Base-by-base conservation (phyloP, 805 yeast species). In the Yarrowia sp. region DNA sequence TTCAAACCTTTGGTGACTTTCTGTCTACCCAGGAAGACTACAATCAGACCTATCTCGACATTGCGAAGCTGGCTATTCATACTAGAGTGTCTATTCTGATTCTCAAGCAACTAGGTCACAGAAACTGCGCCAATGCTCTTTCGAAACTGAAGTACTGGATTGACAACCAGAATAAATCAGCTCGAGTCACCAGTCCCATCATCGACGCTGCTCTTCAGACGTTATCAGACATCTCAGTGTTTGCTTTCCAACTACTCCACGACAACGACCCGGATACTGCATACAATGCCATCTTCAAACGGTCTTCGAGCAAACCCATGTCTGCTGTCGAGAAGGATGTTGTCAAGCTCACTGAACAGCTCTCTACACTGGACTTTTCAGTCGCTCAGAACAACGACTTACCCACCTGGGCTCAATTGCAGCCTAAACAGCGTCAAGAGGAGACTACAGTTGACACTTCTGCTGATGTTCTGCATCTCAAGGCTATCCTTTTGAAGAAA, bases 321-420 rank as follows among this genome's bases (percentile, higher is more conserved):
- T n/a, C 64, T 6, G 64, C 64, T 12, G 40, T 58, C 3, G 64
- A 58, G 17, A 58, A 43, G 50, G 64, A 42, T 1, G 17, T 58
- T 7, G 4, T 33, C 14, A 42, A 43, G 14, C 64, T 58, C 19
- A 58, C 50, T 3, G 64, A 58, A 17, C 46, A 58, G 40, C 40
- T 58, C 6, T 30, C 50, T 5, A 58, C 64, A 1, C 13, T 58
- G 15, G 64, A 58, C 40, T 33, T 58, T 9, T 58, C 64, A 0
- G 64, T 58, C 19, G 4, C 33, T 0, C 36, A 46, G 3, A 58
- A 58, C 33, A 19, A 58, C 33, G 64, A 58, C n/a, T 42, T 58
- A 13, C 64, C 64, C 8, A 58, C 64, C 10, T 58, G 64, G 64
- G 64, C 64, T 6, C 64, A 58, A 14, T 15, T 58, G 1, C 64